phyloP scores from a whole-genome alignment of 495 filamentous ascomycete species.

The Tetracladium setigerum region DNA sequence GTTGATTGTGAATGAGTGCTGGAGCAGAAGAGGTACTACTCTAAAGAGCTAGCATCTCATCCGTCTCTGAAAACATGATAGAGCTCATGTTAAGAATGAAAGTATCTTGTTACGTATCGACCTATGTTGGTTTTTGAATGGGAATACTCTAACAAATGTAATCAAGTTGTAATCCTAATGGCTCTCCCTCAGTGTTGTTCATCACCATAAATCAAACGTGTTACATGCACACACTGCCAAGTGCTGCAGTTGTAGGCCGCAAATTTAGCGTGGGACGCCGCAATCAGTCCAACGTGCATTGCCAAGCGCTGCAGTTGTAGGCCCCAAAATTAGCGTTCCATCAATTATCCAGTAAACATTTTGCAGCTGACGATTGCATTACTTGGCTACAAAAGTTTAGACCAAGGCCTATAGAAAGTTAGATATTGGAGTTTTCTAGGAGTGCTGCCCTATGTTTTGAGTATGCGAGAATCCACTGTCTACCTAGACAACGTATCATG shows the following conservation, averaged over 20 bases:
- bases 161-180: background rate
- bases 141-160: background rate
- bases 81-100: background rate
- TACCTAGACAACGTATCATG: too few relatives aligned
- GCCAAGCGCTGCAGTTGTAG: background rate
- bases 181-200: background rate
- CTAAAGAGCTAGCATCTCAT: too few relatives aligned
- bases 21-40: too few relatives aligned
- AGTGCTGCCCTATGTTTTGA: too few relatives aligned
- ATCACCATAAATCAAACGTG: conserved; percentile 4
- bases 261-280: conserved; percentile 3
- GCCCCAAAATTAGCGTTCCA: conserved; percentile 4
- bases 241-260: conserved; percentile 8
- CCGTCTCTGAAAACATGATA: background rate
- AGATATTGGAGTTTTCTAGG: too few relatives aligned
- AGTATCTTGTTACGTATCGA: background rate
- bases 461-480: too few relatives aligned
- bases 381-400: too few relatives aligned
- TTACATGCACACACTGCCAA: background rate
- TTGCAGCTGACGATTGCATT: too few relatives aligned
- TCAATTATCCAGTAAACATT: too few relatives aligned
- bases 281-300: background rate
- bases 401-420: too few relatives aligned
- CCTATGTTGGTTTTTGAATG: background rate
- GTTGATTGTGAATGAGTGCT: too few relatives aligned